Conservation (phyloP, 768 basidiomycete species). For the Rhodotorula graminis region DNA sequence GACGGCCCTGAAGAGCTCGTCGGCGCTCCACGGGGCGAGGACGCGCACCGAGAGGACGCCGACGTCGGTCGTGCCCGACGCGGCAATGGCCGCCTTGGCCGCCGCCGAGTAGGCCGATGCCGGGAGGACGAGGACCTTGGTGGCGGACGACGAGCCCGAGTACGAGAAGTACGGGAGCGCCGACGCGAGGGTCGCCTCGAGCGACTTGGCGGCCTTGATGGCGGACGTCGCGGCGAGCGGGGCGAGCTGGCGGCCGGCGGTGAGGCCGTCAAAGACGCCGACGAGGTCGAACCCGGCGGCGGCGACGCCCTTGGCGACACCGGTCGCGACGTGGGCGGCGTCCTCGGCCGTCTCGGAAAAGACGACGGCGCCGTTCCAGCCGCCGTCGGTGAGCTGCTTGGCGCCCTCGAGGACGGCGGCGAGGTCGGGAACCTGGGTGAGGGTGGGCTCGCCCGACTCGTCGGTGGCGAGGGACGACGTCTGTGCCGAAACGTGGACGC, state of each 20-base stretch:
- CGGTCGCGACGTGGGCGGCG: conserved; percentile 63
- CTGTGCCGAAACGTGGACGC: conserved; percentile 76
- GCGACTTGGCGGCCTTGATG: conserved; percentile 45
- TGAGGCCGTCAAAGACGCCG: conserved; percentile 85
- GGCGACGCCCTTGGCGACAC: conserved; percentile 64
- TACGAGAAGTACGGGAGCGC: conserved; percentile 72
- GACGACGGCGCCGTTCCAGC: conserved; percentile 62
- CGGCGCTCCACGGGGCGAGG: conserved; percentile 75
- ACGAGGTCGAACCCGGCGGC: conserved; percentile 62
- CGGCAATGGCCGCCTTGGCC: conserved; percentile 60
- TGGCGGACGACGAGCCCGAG: conserved; percentile 60
- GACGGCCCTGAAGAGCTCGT: conserved; percentile 58
- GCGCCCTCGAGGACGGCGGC: conserved; percentile 58
- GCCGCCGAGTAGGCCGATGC: conserved; percentile 63
- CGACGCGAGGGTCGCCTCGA: conserved; percentile 55
- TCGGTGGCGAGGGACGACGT: conserved; percentile 58
- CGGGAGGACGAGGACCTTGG: conserved; percentile 61
- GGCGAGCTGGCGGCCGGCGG: conserved; percentile 68
- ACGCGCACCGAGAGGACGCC: conserved; percentile 70
- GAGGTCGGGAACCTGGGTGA: conserved; percentile 72
- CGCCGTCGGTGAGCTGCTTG: conserved; percentile 55
- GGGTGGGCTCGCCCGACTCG: conserved; percentile 44
- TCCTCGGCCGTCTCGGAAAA: conserved; percentile 82
- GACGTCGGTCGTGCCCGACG: conserved; percentile 53
- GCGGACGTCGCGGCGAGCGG: conserved; percentile 51